Evolutionary conservation across 805 yeast species (phyloP).

Genomic region (Kazachstania kunashirensis): DNA sequence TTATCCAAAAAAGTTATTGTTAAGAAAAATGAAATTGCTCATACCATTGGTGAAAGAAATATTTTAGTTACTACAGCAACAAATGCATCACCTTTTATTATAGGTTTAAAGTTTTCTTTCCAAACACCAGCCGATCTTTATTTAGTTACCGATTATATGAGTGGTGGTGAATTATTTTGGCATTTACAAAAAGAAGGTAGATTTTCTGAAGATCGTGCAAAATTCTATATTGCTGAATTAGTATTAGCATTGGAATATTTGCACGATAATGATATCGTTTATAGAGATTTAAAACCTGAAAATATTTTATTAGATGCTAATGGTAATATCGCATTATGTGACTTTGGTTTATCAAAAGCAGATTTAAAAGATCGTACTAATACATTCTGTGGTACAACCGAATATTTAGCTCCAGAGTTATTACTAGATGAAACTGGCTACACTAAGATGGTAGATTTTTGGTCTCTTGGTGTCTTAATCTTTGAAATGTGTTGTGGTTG

Average conservation of each 20-base stretch:
- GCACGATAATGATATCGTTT: slow-evolving; percentile 92
- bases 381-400: slow-evolving; percentile 98
- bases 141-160: slow-evolving; percentile 93
- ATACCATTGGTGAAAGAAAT: slow-evolving; percentile 94
- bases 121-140: slow-evolving; percentile 91
- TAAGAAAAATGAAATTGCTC: slow-evolving; percentile 94
- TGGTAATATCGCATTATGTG: slow-evolving; percentile 96
- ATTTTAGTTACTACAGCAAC: slow-evolving; percentile 88
- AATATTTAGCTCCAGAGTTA: slow-evolving; percentile 95
- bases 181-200: slow-evolving; percentile 95
- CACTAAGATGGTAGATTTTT: slow-evolving; percentile 97
- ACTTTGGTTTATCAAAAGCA: slow-evolving; percentile 93
- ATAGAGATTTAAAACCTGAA: slow-evolving; percentile 95
- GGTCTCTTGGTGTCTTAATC: slow-evolving; percentile 94
- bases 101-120: slow-evolving; percentile 89
- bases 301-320: slow-evolving; percentile 90
- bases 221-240: slow-evolving; percentile 93
- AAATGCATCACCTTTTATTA: slow-evolving; percentile 85
- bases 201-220: slow-evolving; percentile 86
- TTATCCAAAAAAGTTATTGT: slow-evolving; percentile 90
- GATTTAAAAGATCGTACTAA: slow-evolving; percentile 84
- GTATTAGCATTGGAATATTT: slow-evolving; percentile 87
- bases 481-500: slow-evolving; percentile 99
- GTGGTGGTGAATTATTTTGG: slow-evolving; percentile 96
- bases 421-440: slow-evolving; percentile 91